Base-by-base conservation (phyloP, 2,329 filamentous ascomycete genomes). In the Phoma sp. region DNA sequence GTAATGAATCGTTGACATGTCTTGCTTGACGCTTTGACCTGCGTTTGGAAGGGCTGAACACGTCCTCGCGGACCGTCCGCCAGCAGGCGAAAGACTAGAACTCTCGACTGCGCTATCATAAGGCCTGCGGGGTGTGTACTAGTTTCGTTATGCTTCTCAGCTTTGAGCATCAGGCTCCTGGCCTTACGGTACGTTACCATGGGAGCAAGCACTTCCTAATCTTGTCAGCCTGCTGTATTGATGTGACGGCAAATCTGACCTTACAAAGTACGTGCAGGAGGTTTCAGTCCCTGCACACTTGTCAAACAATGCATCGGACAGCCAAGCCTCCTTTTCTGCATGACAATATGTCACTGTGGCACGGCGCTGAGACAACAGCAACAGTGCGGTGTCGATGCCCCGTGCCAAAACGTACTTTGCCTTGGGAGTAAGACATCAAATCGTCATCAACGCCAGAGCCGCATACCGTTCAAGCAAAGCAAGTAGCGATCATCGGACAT, bases 261-360 rank as follows among this genome's bases (percentile, higher is more conserved):
- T 33, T n/a, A 41, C 53, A 10, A 24, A 38, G 24, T 7, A 39
- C 18, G 22, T 25, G 23, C 39, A n/a, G 36, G 36, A 22, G 11
- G 7, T 29, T 38, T 23, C 4, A 42, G 29, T 13, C 33, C 22
- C 24, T 46, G 8, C 8, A 35, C 38, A 22, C 33, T 14, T 25
- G 13, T 53, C 40, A 39, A 33, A 23, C 24, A 43, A 44, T 13
- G 30, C 41, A 46, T 49, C 46, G 29, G 37, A 53, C 13, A 32
- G 10, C 24, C 30, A 13, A 54, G 22, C 47, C 50, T 37, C 47
- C 42, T 45, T 29, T 54, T 47, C 35, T 48, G 52, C 44, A 52
- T 45, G 39, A 40, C 35, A 41, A 47, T 45, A 57, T 39, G 47
- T 55, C 33, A 47, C 46, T 35, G 47, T 52, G 25, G 24, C 44